These are phyloP conservation scores for Saccharomyces hybrid DNA, from an alignment of 1,139 yeast species.

Conservation along the genomic window DNA sequence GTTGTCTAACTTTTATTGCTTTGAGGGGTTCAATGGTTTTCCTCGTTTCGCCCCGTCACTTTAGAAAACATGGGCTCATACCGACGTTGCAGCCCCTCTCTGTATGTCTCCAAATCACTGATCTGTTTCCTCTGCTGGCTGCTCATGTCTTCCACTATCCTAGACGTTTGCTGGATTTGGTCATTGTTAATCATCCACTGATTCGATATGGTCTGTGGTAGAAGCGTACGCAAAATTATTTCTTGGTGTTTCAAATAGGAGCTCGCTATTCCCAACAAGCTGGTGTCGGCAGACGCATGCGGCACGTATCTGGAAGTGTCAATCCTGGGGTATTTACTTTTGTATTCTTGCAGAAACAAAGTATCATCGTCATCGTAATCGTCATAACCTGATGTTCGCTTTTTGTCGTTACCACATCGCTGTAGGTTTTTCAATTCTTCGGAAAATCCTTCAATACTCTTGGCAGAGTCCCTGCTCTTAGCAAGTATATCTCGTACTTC, in stretches of 20 bases:
- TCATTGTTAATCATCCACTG: conserved; percentile 28
- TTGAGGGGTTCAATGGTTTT: conserved; percentile 38
- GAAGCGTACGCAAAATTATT: conserved; percentile 13
- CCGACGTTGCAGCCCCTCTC: background rate
- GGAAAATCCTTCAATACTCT: background rate
- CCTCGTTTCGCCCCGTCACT: background rate
- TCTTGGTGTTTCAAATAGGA: conserved; percentile 26
- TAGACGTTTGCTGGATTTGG: conserved; percentile 9
- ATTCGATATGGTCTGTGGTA: conserved; percentile 21
- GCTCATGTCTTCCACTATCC: conserved; percentile 8
- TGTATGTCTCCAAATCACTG: conserved; percentile 13
- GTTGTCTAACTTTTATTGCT: conserved; percentile 6
- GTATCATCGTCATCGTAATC: conserved; percentile 9
- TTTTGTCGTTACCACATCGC: background rate
- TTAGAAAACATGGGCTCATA: background rate
- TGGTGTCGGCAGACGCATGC: background rate
- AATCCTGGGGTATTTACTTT: conserved; percentile 9
- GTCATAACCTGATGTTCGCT: background rate
- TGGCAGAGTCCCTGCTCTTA: background rate
- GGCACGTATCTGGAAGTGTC: conserved; percentile 9
- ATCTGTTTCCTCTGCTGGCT: conserved; percentile 14
- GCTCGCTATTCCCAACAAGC: conserved; percentile 11
- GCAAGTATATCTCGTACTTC: conserved; percentile 8
- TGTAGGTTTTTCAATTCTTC: conserved; percentile 3
- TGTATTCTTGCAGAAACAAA: conserved; percentile 6